Conservation (phyloP, 805 yeast genomes). For the Metschnikowia koreensis region DNA sequence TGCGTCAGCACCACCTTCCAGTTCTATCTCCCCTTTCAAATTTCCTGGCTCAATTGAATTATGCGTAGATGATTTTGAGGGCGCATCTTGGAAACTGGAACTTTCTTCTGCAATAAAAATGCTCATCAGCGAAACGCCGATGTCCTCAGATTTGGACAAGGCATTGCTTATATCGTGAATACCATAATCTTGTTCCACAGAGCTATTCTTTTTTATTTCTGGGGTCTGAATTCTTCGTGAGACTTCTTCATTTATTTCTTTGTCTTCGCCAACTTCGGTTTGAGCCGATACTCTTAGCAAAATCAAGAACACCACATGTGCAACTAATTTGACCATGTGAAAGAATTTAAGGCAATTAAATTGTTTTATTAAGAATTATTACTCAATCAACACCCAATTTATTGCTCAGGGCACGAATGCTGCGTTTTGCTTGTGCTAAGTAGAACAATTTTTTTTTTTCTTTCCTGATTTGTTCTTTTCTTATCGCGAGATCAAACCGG, state of each 20-base stretch:
- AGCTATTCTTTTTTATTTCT: neutral
- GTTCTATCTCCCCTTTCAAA: neutral
- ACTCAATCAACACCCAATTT: neutral
- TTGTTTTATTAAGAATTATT: too few species aligned
- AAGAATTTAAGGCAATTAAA: neutral
- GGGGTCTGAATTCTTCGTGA: neutral
- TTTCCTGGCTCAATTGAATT: neutral
- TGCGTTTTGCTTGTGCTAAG: neutral
- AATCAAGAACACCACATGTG: conserved; percentile 1
- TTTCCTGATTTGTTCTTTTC: neutral
- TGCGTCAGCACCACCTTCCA: neutral
- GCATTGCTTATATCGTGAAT: neutral
- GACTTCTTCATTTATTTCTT: neutral
- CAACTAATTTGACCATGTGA: conserved; percentile 1
- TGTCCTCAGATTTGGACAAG: neutral
- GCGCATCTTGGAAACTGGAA: neutral
- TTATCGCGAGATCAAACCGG: neutral
- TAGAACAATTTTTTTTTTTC: too few species aligned
- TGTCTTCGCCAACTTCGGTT: neutral
- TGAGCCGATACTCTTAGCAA: conserved; percentile 1
- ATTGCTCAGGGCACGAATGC: neutral
- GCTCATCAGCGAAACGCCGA: neutral
- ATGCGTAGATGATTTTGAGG: neutral
- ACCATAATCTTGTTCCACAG: neutral
- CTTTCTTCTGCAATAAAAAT: neutral